These are phyloP conservation scores for Chaetoceros muelleri DNA, from an alignment of 108 stramenopile genomes.

Conservation along the genomic window DNA sequence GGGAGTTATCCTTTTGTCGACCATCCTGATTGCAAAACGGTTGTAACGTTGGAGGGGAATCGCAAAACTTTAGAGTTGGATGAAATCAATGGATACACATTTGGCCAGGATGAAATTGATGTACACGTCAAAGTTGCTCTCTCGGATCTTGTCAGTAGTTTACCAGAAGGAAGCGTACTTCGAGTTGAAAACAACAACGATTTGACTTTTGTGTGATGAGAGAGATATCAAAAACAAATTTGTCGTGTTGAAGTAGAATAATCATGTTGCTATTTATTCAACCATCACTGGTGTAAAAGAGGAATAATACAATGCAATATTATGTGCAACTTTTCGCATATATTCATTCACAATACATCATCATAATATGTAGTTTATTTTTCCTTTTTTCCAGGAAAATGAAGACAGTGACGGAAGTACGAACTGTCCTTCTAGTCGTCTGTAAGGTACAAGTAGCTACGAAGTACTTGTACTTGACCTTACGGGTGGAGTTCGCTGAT, in stretches of 20 bases:
- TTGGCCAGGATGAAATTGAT: slow-evolving; percentile 44
- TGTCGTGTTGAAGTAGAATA: not conserved
- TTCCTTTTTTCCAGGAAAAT: too few relatives aligned
- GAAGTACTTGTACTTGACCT: too few relatives aligned
- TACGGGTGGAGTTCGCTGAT: too few relatives aligned
- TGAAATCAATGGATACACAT: slow-evolving; percentile 7
- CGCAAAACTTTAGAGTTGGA: slow-evolving; percentile 19
- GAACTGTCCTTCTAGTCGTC: too few relatives aligned
- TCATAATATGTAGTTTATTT: too few relatives aligned
- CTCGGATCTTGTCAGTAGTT: slow-evolving; percentile 51
- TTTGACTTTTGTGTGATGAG: slow-evolving; percentile 5
- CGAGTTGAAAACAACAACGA: slow-evolving; percentile 58
- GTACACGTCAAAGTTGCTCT: slow-evolving; percentile 49
- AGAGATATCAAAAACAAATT: too few relatives aligned
- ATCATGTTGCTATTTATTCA: too few relatives aligned
- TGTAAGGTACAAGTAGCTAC: too few relatives aligned
- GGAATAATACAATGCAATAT: not conserved
- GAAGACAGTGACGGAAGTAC: too few relatives aligned
- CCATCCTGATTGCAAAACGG: slow-evolving; percentile 71
- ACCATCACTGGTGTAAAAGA: not conserved
- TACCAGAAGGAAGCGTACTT: slow-evolving; percentile 66
- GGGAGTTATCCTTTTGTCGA: slow-evolving; percentile 77
- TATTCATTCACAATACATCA: too few relatives aligned
- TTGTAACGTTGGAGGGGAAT: slow-evolving; percentile 72
- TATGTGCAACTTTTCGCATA: too few relatives aligned